Conservation (phyloP, 352 stramenopile genomes). For the Blastocystis sp. region DNA sequence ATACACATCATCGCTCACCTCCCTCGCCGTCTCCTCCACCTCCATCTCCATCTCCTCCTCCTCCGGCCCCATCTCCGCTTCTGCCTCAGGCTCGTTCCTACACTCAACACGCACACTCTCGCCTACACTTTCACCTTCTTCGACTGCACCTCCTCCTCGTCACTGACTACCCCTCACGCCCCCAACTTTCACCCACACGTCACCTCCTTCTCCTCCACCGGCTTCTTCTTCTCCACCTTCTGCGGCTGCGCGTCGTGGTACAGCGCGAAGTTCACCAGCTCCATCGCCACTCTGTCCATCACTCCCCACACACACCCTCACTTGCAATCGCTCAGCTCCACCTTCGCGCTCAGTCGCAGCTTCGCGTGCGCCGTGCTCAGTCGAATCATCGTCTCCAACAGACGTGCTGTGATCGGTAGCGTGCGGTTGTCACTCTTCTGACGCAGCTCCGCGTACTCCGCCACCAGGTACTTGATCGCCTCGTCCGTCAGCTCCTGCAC, state of each 20-base stretch:
- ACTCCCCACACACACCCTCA: background rate
- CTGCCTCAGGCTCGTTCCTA: background rate
- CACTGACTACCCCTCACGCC: constrained; percentile 27
- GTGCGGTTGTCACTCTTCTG: constrained; percentile 88
- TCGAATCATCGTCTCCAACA: constrained; percentile 98
- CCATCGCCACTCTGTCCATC: constrained; percentile 81
- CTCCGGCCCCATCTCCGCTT: background rate
- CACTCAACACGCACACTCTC: background rate
- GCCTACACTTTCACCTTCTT: background rate
- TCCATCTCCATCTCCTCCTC: background rate
- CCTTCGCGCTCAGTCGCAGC: constrained; percentile 82
- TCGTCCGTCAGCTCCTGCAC: constrained; percentile 80
- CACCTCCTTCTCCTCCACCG: constrained; percentile 59
- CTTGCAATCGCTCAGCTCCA: constrained; percentile 77
- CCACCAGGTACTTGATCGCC: constrained; percentile 87
- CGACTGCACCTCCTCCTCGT: constrained; percentile 23
- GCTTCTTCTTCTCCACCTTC: constrained; percentile 25
- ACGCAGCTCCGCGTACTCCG: constrained; percentile 92
- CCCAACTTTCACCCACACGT: background rate
- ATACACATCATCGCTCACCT: constrained; percentile 5
- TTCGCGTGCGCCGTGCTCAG: constrained; percentile 95
- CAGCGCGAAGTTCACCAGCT: constrained; percentile 93
- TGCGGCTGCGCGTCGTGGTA: constrained; percentile 84
- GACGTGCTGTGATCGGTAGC: constrained; percentile 92
- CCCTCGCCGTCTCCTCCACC: background rate